A percentile compares a stretch with the other conserved stretches of the same genome.
phyloP scores from a whole-genome alignment of 1,284 basidiomycete genomes.

The Gymnopus androsaceus region DNA sequence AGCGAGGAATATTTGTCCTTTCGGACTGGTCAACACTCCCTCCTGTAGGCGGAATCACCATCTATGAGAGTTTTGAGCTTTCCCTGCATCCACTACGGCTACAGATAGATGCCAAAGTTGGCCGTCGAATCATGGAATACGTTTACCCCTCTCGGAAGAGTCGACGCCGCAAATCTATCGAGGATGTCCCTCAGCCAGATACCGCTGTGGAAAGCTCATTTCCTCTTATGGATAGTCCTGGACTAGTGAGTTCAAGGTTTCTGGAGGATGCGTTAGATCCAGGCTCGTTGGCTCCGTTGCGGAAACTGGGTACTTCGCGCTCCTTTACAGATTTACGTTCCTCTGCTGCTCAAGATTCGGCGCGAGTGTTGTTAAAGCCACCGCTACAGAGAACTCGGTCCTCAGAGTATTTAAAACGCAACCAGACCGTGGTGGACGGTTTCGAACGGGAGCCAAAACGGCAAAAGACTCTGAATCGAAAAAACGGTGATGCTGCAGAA shows the following conservation, averaged over 20 bases:
- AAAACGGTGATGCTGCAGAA: slow-evolving; percentile 60
- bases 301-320: slow-evolving; percentile 58
- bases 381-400: slow-evolving; percentile 36
- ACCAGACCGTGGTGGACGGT: slow-evolving; percentile 14
- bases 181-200: slow-evolving; percentile 16
- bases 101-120: slow-evolving; percentile 84
- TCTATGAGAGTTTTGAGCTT: slow-evolving; percentile 84
- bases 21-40: slow-evolving; percentile 83
- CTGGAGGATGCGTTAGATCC: slow-evolving; percentile 29
- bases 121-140: slow-evolving; percentile 86
- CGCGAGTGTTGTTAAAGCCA: slow-evolving; percentile 27
- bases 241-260: slow-evolving; percentile 29
- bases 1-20: slow-evolving; percentile 69
- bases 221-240: slow-evolving; percentile 42
- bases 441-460: slow-evolving; percentile 22
- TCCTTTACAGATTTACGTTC: slow-evolving; percentile 71
- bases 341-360: slow-evolving; percentile 39
- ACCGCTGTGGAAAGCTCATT: slow-evolving; percentile 9
- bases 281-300: slow-evolving; percentile 34
- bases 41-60: slow-evolving; percentile 91
- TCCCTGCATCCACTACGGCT: slow-evolving; percentile 86
- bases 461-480: slow-evolving; percentile 24
- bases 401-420: slow-evolving; percentile 28
- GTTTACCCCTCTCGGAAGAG: slow-evolving; percentile 73
- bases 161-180: slow-evolving; percentile 35